These are phyloP conservation scores for Nannochloropsis salina DNA, from an alignment of 108 stramenopile species.

Conservation along the genomic window DNA sequence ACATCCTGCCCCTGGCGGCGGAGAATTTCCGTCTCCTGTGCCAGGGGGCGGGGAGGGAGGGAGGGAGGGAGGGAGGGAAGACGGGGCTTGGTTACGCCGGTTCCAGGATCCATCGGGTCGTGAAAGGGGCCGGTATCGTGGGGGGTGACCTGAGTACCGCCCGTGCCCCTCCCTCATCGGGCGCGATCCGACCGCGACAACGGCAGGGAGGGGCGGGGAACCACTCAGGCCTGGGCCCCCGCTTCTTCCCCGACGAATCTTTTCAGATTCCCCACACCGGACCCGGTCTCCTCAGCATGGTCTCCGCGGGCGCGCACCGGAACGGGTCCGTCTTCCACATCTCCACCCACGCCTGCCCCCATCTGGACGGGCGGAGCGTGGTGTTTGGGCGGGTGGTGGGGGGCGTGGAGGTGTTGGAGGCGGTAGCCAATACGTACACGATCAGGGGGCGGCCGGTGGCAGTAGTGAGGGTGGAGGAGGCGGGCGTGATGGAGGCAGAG, in stretches of 20 bases:
- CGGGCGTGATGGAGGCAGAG: neutral
- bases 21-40: slow-evolving; percentile 49
- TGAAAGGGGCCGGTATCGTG: slow-evolving; percentile 50
- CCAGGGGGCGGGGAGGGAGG: slow-evolving; percentile 20
- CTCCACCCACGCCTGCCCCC: slow-evolving; percentile 36
- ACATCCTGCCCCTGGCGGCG: slow-evolving; percentile 48
- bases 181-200: slow-evolving; percentile 13
- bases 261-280: slow-evolving; percentile 43
- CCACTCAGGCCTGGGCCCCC: slow-evolving; percentile 49
- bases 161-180: neutral
- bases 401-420: slow-evolving; percentile 39
- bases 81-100: neutral
- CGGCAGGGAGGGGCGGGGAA: slow-evolving; percentile 26
- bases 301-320: slow-evolving; percentile 34
- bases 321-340: slow-evolving; percentile 50
- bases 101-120: slow-evolving; percentile 36
- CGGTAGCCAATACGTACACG: slow-evolving; percentile 35
- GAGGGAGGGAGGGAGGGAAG: neutral
- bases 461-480: neutral
- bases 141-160: slow-evolving; percentile 43
- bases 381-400: slow-evolving; percentile 40
- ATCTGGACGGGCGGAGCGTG: slow-evolving; percentile 49
- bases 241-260: slow-evolving; percentile 45
- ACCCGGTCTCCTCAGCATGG: slow-evolving; percentile 47
- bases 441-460: slow-evolving; percentile 43